Base-by-base conservation (phyloP, 2,329 filamentous ascomycete genomes). In the Periconia sp. region DNA sequence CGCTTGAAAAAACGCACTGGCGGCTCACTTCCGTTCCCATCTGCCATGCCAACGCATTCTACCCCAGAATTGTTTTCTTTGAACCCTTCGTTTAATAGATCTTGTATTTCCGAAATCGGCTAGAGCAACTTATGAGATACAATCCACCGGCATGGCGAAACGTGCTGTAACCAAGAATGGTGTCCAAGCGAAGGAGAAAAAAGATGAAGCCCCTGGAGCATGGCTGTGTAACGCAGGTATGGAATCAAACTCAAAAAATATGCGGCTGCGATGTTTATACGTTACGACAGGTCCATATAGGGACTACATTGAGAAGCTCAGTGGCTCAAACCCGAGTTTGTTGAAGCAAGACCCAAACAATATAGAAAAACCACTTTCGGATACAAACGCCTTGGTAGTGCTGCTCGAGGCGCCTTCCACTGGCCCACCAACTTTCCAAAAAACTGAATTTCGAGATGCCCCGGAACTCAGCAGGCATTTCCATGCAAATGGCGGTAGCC, bases 291-390 rank as follows among this genome's bases (percentile, higher is more conserved):
- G 68, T 9, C 53, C 53, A 17, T 72, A 72, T 41, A 60, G 56
- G 33, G 37, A 65, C 18, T 70, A 70, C 19, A 71, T 72, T 19
- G 60, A 54, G 40, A 61, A 63, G 6, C 54, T 71, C 3, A 69
- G 63, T 43, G 51, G 55, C 1, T 68, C 63, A 15, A 69, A 70
- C 47, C 69, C 69, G 20, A 63, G 68, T 1, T 46, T 72, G 14
- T 63, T 54, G 18, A 66, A 56, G n/a, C 53, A 61, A 17, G 70
- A 71, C 47, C 70, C 70, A 9, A 66, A 66, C 27, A 71, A 71
- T 47, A 53, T 52, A 23, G 27, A 62, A 1, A 44, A 53, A 8
- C 57, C 57, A 6, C 43, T 67, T n/a, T 56, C 51, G 31, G 53
- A 55, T 6, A 62, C 60, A 3, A 60, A 60, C 33, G 68, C 69